Base-by-base conservation (phyloP, 2,329 filamentous ascomycete genomes). In the Mollisia scopiformis region DNA sequence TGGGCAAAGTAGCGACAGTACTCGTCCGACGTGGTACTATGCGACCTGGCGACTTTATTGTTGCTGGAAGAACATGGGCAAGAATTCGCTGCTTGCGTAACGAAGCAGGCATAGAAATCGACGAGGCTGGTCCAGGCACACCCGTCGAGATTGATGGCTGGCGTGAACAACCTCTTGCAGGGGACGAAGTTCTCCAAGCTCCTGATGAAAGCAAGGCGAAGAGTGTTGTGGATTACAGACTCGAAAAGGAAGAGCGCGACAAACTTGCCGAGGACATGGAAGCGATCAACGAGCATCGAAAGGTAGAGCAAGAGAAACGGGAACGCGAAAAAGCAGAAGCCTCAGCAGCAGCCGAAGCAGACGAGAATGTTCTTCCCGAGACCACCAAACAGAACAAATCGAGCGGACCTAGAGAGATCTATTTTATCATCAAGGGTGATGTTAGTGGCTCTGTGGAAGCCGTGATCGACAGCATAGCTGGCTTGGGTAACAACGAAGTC, bases 131-230 rank as follows among this genome's bases (percentile, higher is more conserved):
- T 0, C 96, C 95, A 0, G 95, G 95, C 35, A 95, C 89, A 28
- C 93, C 96, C 0, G 91, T 97, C 2, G 92, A 98, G 75, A 86
- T 99, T 21, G 87, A 97, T 64, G 95, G 95, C n/a, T 99, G 95
- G 95, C 88, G 88, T 69, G 90, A 92, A 35, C 88, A 92, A 66
- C 94, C 95, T 0, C 83, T 85, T 25, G 94, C 95, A 1, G 96
- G 96, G 53, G 91, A 96, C 69, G 87, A 92, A 78, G 89, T 96
- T 8, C 81, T 99, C 0, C 91, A 98, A 77, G 92, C 93, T 1
- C 80, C 84, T 0, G 87, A 88, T 67, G 93, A 98, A 76, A 84
- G 87, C 62, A 88, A 85, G 64, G 95, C 93, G 35, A 91, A 91
- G 70, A 84, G 82, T 2, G 94, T 95, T 0, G 83, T 94, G 1